Base-by-base conservation (phyloP, 2,329 filamentous ascomycete genomes). In the Fusarium sp. region DNA sequence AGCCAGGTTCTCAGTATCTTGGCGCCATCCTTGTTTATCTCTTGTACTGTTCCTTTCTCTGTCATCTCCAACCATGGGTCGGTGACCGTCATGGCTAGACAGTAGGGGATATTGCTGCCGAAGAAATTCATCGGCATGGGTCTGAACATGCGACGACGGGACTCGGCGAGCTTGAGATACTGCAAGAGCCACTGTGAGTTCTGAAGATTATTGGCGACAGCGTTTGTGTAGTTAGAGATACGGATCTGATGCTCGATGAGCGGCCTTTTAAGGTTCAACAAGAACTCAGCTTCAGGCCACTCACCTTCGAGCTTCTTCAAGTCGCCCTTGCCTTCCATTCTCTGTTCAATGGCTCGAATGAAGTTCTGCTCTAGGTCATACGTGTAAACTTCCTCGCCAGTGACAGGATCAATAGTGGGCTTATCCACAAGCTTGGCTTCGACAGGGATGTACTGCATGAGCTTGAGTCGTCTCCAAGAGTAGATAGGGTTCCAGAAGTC, bases 61-160 rank as follows among this genome's bases (percentile, higher is more conserved):
- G 51, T 53, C 51, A 53, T 53, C 15, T 53, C 51, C 8, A 29
- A 25, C 51, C 51, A 53, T 22, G 25, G 38, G 20, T 53, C 25
- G 5, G n/a, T 11, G 4, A 40, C 9, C 4, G 25, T 27, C 51
- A 53, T 53, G 9, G 51, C 38, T 3, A 53, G n/a, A 11, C 51
- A 53, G 25, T 53, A 53, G 12, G 51, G 51, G 8, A 53, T 53
- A n/a, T 53, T 53, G 25, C 51, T 53, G 13, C 51, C 51, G 12
- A 53, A 53, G 18, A 53, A 53, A 25, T 53, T 53, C 51, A 53
- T 53, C 11, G 51, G 51, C 38, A 53, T 43, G 10, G 51, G 51
- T 1, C 51, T 20, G 25, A 53, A 53, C 51, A 53, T 53, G n/a
- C 51, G 51, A 10, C 51, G 51, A 16, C 51, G 51, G 18, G 51